A percentile compares a stretch with the other conserved stretches of the same genome.
Evolutionary conservation across 2,329 filamentous ascomycete genomes (phyloP).

Genomic region (Hypoxylon sp.): DNA sequence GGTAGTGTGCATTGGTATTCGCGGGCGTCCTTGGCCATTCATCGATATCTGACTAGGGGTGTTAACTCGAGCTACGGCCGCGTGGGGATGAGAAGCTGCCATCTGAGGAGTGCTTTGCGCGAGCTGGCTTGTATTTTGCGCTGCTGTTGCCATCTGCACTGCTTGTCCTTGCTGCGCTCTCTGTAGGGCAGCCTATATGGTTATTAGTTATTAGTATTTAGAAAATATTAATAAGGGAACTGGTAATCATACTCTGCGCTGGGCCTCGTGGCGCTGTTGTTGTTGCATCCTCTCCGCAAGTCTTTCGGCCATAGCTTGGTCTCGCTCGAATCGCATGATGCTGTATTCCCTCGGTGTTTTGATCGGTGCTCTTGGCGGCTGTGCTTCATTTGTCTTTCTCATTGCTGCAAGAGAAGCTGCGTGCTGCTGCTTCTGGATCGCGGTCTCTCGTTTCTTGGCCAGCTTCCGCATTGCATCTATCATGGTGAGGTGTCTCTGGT

Average conservation of each 20-base stretch:
- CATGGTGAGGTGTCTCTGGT: conserved; percentile 86
- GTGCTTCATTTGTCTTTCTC: conserved; percentile 80
- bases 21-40: conserved; percentile 60
- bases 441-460: conserved; percentile 91
- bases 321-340: conserved; percentile 86
- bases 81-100: conserved; percentile 51
- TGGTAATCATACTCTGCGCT: conserved; percentile 63
- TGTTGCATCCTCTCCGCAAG: conserved; percentile 70
- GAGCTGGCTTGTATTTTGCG: conserved; percentile 53
- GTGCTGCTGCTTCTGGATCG: conserved; percentile 88
- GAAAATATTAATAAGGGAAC: conserved; percentile 34
- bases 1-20: conserved; percentile 67
- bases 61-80: conserved; percentile 56
- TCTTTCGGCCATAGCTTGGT: conserved; percentile 73
- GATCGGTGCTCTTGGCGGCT: conserved; percentile 61
- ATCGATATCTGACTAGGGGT: conserved; percentile 60
- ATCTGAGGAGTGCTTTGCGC: conserved; percentile 53
- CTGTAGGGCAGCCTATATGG: conserved; percentile 57
- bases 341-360: conserved; percentile 94
- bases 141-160: conserved; percentile 59
- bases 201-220: conserved; percentile 48
- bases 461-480: conserved; percentile 96
- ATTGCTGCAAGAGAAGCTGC: conserved; percentile 79
- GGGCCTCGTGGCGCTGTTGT: conserved; percentile 66
- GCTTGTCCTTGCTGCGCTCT: conserved; percentile 59